Evolutionary conservation across 2,329 filamentous ascomycete species (phyloP), one percentile per base, ranked within the genome.

Genomic region (Dothideomycetes sp.): DNA sequence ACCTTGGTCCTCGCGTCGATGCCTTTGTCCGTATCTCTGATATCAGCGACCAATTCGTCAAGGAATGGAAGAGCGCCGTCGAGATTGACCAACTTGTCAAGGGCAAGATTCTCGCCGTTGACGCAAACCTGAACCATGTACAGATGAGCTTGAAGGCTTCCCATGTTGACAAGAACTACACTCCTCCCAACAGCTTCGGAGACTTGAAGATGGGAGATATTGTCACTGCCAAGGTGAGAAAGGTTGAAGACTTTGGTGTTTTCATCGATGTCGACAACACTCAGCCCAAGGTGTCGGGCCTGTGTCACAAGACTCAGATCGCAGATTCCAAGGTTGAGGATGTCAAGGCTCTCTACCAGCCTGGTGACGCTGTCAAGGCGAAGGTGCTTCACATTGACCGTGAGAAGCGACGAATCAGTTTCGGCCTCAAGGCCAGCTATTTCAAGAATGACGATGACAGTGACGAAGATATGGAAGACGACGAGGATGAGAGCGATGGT

Each of bases 31-130:
- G 84, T 49, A 81, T 96, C 38, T 77, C 82, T 8, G 88, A 96
- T 57, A 71, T 98, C 11, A 94, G 88, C 0, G 91, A 98, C 57
- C 74, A 77, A 5, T 98, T 80, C 58, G 65, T 98, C 52, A 96
- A 96, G 61, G 85, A 96, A 45, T 98, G 91, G 91, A 93, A 94
- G 64, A 77, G 84, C 27, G 70, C 80, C 33, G 95, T 89, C 63
- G 79, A 91, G 52, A 66, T 89, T 35, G 86, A 94, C 52, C 87
- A 96, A 61, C 71, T 98, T 4, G 86, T 98, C 39, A 86, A 82
- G 60, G 91, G 87, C 37, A 85, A 89, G 47, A 71, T 98, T 44
- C 75, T 83, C 34, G 68, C 77, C 3, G 74, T 88, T 18, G 83
- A 95, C 50, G 53, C 69, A 4, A 69, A 71, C 29, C 68, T 77